These are phyloP conservation scores for Xerocomus spinulosus DNA, from an alignment of 768 basidiomycete species.

Conservation along the genomic window DNA sequence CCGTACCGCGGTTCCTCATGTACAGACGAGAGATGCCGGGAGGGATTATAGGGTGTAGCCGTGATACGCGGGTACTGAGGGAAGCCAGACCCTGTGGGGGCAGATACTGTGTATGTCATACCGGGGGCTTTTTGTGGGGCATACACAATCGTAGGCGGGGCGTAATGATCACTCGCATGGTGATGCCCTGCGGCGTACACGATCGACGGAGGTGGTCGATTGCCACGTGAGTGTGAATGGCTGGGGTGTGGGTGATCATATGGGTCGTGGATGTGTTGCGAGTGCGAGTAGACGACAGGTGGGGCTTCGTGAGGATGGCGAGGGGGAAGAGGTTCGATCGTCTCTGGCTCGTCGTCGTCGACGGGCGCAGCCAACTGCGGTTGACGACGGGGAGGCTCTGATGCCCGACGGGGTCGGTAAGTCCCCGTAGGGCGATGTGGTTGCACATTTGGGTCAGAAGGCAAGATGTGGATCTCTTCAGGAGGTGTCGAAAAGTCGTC, in stretches of 20 bases:
- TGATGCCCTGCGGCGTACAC: constrained; percentile 50
- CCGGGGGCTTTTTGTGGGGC: constrained; percentile 54
- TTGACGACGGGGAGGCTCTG: constrained; percentile 26
- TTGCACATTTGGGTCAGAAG: constrained; percentile 40
- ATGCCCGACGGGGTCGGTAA: constrained; percentile 29
- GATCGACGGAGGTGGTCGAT: constrained; percentile 50
- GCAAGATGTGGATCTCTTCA: constrained; percentile 61
- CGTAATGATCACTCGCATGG: constrained; percentile 47
- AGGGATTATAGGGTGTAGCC: constrained; percentile 39
- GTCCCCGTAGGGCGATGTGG: constrained; percentile 30
- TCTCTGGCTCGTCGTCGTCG: constrained; percentile 30
- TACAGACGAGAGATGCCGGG: constrained; percentile 33
- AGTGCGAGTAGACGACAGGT: constrained; percentile 36
- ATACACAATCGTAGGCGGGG: constrained; percentile 56
- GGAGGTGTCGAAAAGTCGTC: constrained; percentile 35
- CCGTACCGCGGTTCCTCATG: constrained; percentile 36
- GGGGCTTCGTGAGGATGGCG: constrained; percentile 18
- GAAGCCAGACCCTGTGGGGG: constrained; percentile 38
- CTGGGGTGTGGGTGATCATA: constrained; percentile 29
- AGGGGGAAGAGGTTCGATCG: constrained; percentile 32
- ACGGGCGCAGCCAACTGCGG: constrained; percentile 13
- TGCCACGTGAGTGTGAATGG: constrained; percentile 36
- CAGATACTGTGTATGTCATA: constrained; percentile 68
- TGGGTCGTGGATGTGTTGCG: constrained; percentile 37
- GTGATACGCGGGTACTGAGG: constrained; percentile 41